A percentile compares a stretch with the other conserved stretches of the same genome.
These are phyloP conservation scores for Pseudofabraea citricarpa DNA, from an alignment of 2,329 filamentous ascomycete species.

Conservation along the genomic window DNA sequence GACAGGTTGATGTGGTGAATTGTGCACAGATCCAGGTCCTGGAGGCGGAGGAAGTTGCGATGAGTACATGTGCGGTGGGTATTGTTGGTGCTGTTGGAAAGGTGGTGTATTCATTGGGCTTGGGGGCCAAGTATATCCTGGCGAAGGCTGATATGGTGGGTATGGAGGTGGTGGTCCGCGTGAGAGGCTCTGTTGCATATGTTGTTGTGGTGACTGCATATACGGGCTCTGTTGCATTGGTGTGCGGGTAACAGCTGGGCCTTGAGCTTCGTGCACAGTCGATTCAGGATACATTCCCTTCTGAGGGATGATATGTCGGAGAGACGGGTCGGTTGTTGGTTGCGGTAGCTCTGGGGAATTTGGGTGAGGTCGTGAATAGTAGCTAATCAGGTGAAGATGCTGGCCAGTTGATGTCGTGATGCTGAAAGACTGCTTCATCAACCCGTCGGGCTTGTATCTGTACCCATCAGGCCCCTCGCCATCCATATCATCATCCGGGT, in stretches of 20 bases:
- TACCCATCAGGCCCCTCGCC: constrained; percentile 81
- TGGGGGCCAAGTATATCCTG: constrained; percentile 48
- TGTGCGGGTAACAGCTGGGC: constrained; percentile 74
- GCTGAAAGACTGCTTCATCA: constrained; percentile 99
- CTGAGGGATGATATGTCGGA: constrained; percentile 77
- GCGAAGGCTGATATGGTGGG: constrained; percentile 29
- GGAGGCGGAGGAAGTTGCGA: constrained; percentile 32
- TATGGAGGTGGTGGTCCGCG: constrained; percentile 36
- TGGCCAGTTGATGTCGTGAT: constrained; percentile 89
- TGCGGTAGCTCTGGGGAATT: constrained; percentile 69
- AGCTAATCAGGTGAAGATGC: constrained; percentile 95
- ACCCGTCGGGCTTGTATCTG: constrained; percentile 88
- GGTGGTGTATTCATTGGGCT: constrained; percentile 51
- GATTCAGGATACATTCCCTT: constrained; percentile 98
- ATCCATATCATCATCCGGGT: constrained; percentile 71
- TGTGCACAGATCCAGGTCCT: constrained; percentile 22
- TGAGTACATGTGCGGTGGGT: constrained; percentile 30
- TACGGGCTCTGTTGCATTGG: constrained; percentile 53
- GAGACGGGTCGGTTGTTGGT: constrained; percentile 72
- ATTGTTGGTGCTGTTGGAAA: constrained; percentile 31
- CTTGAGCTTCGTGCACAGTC: constrained; percentile 79
- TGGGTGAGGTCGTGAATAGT: constrained; percentile 79
- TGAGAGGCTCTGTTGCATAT: no score
- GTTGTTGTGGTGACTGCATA: constrained; percentile 35
- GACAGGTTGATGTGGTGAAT: constrained; percentile 23